Percentiles rank a stretch among this genome's conserved stretches.
Evolutionary conservation across 2,329 filamentous ascomycete species (phyloP).

Genomic region (Aureobasidium lini): DNA sequence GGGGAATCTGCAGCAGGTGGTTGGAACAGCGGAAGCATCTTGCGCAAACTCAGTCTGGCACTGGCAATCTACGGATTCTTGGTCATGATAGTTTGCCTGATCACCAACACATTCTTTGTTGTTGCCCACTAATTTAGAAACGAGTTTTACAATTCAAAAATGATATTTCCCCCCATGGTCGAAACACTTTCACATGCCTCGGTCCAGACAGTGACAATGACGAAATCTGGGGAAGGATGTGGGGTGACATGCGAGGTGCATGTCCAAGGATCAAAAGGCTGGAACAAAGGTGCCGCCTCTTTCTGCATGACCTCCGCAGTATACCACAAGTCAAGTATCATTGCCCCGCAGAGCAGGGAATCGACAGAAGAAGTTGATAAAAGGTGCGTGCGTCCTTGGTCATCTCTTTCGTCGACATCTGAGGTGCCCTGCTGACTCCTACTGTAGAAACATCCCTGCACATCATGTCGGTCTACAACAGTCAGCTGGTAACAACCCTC

Average conservation of each 20-base stretch:
- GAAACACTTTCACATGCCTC: background rate
- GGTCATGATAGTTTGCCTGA: slow-evolving; percentile 84
- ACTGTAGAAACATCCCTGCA: background rate
- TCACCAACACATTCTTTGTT: slow-evolving; percentile 76
- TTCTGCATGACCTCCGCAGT: slow-evolving; percentile 5
- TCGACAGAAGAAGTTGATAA: background rate
- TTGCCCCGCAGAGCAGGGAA: background rate
- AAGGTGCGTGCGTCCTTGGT: background rate
- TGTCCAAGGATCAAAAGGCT: background rate
- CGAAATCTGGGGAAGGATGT: background rate
- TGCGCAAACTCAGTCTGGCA: slow-evolving; percentile 66
- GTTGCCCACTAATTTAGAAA: slow-evolving; percentile 47
- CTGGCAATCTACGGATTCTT: slow-evolving; percentile 75
- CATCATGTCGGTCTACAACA: slow-evolving; percentile 19
- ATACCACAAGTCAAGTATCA: background rate
- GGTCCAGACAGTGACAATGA: background rate
- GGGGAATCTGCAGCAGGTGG: slow-evolving; percentile 25
- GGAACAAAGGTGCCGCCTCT: background rate
- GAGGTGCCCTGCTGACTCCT: background rate
- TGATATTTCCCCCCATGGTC: background rate
- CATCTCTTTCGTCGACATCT: background rate
- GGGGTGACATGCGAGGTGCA: background rate
- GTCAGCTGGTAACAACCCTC: slow-evolving; percentile 22
- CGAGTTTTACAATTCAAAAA: background rate
- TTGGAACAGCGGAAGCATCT: slow-evolving; percentile 39